These are phyloP conservation scores for Sistotremastrum niveocremeum DNA, from an alignment of 768 basidiomycete genomes.

Conservation along the genomic window DNA sequence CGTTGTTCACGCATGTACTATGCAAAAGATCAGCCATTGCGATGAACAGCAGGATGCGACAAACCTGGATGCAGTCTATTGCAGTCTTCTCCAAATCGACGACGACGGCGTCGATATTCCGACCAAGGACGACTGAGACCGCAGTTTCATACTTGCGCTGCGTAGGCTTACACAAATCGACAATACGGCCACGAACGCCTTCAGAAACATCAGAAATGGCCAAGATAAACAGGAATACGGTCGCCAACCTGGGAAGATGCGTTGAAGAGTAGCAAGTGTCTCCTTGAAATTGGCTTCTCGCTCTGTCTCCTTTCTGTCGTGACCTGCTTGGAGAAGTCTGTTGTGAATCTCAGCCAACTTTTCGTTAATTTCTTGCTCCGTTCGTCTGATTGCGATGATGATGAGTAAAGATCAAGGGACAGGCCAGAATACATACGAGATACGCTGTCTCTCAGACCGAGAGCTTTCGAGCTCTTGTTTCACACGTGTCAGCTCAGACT, in stretches of 20 bases:
- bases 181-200: constrained; percentile 87
- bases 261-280: constrained; percentile 66
- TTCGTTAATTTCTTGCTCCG: constrained; percentile 86
- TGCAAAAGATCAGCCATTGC: background rate
- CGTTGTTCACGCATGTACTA: constrained; percentile 94
- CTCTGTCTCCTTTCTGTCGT: constrained; percentile 79
- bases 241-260: constrained; percentile 70
- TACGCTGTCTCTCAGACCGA: constrained; percentile 67
- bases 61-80: constrained; percentile 91
- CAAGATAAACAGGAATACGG: background rate
- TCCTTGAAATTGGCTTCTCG: constrained; percentile 77
- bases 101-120: constrained; percentile 91
- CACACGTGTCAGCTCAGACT: constrained; percentile 46
- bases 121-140: constrained; percentile 81
- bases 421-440: constrained; percentile 38
- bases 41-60: constrained; percentile 4
- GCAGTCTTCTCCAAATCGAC: constrained; percentile 96
- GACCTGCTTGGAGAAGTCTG: constrained; percentile 80
- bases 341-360: constrained; percentile 72
- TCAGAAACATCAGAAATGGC: background rate
- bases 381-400: constrained; percentile 38
- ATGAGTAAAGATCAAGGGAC: background rate
- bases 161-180: constrained; percentile 91
- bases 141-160: constrained; percentile 86
- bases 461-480: constrained; percentile 76